Base-by-base conservation (phyloP, 306 rosid genomes). In the Glycine soja region DNA sequence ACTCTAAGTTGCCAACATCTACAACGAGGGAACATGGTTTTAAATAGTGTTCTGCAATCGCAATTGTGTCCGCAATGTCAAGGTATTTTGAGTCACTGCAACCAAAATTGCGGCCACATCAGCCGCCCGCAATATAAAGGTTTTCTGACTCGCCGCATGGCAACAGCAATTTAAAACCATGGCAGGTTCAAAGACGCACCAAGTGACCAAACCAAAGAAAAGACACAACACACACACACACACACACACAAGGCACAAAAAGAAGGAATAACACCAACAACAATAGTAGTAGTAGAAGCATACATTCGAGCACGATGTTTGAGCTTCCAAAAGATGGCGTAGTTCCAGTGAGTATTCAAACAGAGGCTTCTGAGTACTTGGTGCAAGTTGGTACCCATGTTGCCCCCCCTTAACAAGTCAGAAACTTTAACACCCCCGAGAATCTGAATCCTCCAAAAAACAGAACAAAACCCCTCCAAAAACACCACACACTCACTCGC, bases 251-350 rank as follows among this genome's bases (percentile, higher is more conserved):
- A 54, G 47, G 40, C 24, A 12, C 15, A 54, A 69, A 62, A 74
- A 24, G 15, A 65, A 63, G 40, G 40, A 66, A 6, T 2, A 73
- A 54, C 53, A 32, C 12, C 63, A 54, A 75, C 0, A 64, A 5
- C 16, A 16, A 42, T 3, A 38, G 43, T 38, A 38, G 43, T 2
- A 46, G 42, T 30, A 78, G 54, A 7, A 77, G 79, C 96, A 71
- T 86, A 95, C 99, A 90, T 86, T 79, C 91, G 86, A 92, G 94
- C 89, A 42, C 93, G 90, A 86, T 88, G 90, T 76, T 90, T 87
- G 90, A 93, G 97, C 84, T 92, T 93, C 99, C 99, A 95, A 82
- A 90, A 93, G 88, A 93, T 90, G 78, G 98, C 99, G 51, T 92
- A 95, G 79, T 90, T 95, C 99, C 99, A 95, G 62, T 90, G 90